Percentiles rank a stretch among this genome's conserved stretches.
phyloP scores from a whole-genome alignment of 768 basidiomycete genomes.

The Boletus bicolor region DNA sequence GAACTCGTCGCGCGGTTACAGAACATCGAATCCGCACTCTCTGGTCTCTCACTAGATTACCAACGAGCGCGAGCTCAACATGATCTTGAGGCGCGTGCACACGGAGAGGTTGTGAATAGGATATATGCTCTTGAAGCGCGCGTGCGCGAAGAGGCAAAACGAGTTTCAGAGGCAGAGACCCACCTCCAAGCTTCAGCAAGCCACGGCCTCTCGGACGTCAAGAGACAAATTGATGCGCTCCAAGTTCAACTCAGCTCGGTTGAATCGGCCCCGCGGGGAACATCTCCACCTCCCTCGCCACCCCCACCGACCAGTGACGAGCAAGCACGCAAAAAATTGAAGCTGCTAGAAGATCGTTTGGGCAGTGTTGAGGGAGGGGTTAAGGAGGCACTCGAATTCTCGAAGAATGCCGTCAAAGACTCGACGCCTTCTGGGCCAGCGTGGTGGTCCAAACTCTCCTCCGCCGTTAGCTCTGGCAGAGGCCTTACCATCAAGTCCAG shows the following conservation, averaged over 20 bases:
- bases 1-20: slow-evolving; percentile 63
- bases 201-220: slow-evolving; percentile 46
- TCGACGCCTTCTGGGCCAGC: slow-evolving; percentile 40
- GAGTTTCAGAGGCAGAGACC: slow-evolving; percentile 51
- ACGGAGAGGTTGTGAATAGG: slow-evolving; percentile 51
- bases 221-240: slow-evolving; percentile 54
- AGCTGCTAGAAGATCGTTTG: slow-evolving; percentile 59
- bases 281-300: slow-evolving; percentile 13
- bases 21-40: slow-evolving; percentile 60
- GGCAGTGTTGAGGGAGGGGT: slow-evolving; percentile 59
- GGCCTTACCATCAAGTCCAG: slow-evolving; percentile 64
- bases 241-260: slow-evolving; percentile 40
- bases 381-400: slow-evolving; percentile 68
- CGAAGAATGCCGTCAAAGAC: slow-evolving; percentile 45
- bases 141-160: slow-evolving; percentile 44
- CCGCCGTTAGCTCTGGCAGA: slow-evolving; percentile 41
- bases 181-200: slow-evolving; percentile 43
- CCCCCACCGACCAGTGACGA: slow-evolving; percentile 42
- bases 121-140: slow-evolving; percentile 56
- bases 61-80: slow-evolving; percentile 49
- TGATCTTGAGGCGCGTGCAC: slow-evolving; percentile 50
- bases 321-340: slow-evolving; percentile 53
- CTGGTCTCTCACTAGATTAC: slow-evolving; percentile 53
- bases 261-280: slow-evolving; percentile 22
- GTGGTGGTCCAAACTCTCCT: slow-evolving; percentile 71